Evolutionary conservation across 352 stramenopile genomes (phyloP).

Genomic region (Elongisporangium senticosum): DNA sequence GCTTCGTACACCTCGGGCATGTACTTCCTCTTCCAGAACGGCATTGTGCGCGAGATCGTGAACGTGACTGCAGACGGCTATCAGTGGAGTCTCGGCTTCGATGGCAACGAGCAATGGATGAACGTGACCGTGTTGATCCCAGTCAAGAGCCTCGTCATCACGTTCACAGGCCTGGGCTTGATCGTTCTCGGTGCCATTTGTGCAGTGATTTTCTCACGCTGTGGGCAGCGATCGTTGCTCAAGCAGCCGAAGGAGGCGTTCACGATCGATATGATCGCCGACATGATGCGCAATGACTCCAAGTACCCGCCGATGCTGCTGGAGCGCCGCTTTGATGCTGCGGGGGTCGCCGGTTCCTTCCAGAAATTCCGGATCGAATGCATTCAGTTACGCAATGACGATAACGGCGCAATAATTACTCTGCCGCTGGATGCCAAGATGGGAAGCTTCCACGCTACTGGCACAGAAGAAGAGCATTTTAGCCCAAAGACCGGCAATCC

Average conservation of each 20-base stretch:
- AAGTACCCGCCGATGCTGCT: neutral
- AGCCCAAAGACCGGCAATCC: neutral
- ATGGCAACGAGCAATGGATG: neutral
- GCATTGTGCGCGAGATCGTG: conserved; percentile 19
- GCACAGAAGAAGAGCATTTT: neutral
- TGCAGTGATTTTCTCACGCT: neutral
- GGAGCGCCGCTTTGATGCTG: neutral
- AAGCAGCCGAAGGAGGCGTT: neutral
- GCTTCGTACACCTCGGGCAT: conserved; percentile 40
- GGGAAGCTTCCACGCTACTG: neutral
- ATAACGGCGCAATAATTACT: neutral
- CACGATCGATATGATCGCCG: neutral
- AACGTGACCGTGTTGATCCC: neutral
- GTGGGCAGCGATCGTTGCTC: neutral
- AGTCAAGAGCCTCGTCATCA: neutral
- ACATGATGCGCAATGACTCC: neutral
- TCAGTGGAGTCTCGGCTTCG: neutral
- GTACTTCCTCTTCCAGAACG: conserved; percentile 58
- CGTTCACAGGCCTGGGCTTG: neutral
- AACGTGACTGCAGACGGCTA: neutral
- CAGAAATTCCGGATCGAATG: neutral
- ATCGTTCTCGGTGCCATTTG: neutral
- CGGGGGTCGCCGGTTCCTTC: neutral
- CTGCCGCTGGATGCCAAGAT: neutral
- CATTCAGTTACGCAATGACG: neutral